Base-by-base conservation (phyloP, 768 basidiomycete genomes). In the Naganishia kalamii region DNA sequence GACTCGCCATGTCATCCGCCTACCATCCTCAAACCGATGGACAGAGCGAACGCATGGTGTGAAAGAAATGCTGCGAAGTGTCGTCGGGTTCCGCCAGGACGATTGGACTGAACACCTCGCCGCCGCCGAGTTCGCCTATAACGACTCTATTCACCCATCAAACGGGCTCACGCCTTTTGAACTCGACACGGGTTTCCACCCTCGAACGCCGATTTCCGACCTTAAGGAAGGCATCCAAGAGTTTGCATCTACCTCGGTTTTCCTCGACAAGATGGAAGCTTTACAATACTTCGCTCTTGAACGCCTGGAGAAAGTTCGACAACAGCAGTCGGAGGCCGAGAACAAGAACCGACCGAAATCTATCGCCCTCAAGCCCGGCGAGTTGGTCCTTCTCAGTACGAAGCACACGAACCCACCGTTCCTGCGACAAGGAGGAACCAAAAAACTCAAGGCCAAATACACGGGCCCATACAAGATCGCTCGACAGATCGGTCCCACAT, bases 21-120 rank as follows among this genome's bases (percentile, higher is more conserved):
- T 82, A 77, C 62, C 82, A 83, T 63, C 82, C 82, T 37, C 62
- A 8, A 49, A 63, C 11, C 23, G n/a, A n/a, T n/a, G 33, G 19
- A 52, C 41, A 37, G 50, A 35, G 7, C 47, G 49, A 8, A 63
- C 62, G 10, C n/a, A n/a, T n/a, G n/a, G n/a, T n/a, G 25, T 63
- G 10, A 50, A 51, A 23, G n/a, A 50, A 29, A 63, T 51, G 50
- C 50, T 63, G 17, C 23, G 62, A 11, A n/a, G 21, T n/a, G 27
- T 29, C 19, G 37, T 52, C 8, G 72, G 73, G 52, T 59, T 70
- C 33, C 60, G 65, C 17, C 75, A 78, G 60, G 66, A 71, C 68
- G 80, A 80, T 43, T 81, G 79, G 80, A 66, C 71, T 0, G 69
- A 77, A 15, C 74, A 71, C 62, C 52, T 80, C 0, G 68, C 75